Evolutionary conservation across 2,329 filamentous ascomycete species (phyloP).

Genomic region (Pyrenochaeta sp.): DNA sequence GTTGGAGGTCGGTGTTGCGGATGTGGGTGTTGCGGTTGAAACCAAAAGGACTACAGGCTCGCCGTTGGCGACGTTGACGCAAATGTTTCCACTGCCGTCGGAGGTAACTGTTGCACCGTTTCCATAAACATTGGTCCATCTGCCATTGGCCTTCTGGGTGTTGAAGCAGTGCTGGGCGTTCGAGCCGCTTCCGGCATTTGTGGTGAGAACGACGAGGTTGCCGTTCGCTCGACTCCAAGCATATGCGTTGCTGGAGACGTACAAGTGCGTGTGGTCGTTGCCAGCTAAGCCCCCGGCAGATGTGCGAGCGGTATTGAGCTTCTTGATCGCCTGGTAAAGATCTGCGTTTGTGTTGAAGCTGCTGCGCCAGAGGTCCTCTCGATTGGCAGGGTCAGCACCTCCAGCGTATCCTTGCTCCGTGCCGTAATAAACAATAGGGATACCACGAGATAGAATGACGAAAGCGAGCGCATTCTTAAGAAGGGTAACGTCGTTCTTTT

Average conservation of each 20-base stretch:
- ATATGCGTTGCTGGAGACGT: constrained; percentile 53
- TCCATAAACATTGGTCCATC: constrained; percentile 53
- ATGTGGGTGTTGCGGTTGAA: no score
- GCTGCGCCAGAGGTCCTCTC: constrained; percentile 52
- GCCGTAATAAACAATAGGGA: constrained; percentile 51
- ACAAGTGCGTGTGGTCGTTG: constrained; percentile 56
- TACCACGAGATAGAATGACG: constrained; percentile 47
- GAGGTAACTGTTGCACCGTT: constrained; percentile 47
- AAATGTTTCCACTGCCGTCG: constrained; percentile 52
- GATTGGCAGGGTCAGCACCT: constrained; percentile 48
- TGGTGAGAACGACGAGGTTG: constrained; percentile 56
- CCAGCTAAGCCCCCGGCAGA: constrained; percentile 52
- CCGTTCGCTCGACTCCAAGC: constrained; percentile 56
- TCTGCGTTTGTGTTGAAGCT: constrained; percentile 40
- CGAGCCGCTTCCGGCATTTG: constrained; percentile 46
- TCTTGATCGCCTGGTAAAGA: constrained; percentile 39
- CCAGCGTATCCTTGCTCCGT: constrained; percentile 49
- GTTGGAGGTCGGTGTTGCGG: constrained; percentile 16
- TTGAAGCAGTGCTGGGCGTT: constrained; percentile 54
- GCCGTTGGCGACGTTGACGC: constrained; percentile 52
- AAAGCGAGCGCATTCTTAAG: constrained; percentile 50
- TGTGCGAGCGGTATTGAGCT: constrained; percentile 36
- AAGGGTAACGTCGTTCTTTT: constrained; percentile 45
- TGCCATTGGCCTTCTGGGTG: constrained; percentile 46
- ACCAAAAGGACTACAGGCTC: constrained; percentile 54